Conservation (phyloP, 2,329 filamentous ascomycete genomes). For the Pseudopyrenochaeta lycopersici region DNA sequence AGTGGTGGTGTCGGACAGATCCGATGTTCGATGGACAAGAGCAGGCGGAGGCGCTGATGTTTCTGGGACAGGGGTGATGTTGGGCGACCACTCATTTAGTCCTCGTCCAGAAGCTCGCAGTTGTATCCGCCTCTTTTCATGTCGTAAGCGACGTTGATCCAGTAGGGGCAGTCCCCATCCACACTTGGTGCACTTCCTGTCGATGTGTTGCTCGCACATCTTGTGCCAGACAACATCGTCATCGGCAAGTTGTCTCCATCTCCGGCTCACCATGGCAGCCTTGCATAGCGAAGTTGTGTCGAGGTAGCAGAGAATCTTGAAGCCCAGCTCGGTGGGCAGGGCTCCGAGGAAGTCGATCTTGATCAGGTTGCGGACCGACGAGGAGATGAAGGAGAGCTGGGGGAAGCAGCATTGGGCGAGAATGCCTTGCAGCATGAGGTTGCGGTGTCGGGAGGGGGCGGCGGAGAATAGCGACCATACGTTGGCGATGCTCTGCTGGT, state of each 20-base stretch:
- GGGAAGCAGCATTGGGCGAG: constrained; percentile 97
- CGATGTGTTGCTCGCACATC: constrained; percentile 98
- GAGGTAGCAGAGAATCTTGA: constrained; percentile 91
- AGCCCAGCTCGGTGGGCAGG: constrained; percentile 87
- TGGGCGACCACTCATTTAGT: constrained; percentile 62
- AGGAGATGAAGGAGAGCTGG: constrained; percentile 90
- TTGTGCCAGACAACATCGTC: constrained; percentile 98
- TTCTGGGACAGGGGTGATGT: constrained; percentile 60
- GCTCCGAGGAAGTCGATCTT: constrained; percentile 96
- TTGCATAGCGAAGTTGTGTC: constrained; percentile 96
- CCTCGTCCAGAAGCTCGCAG: constrained; percentile 69
- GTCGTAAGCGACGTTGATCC: constrained; percentile 85
- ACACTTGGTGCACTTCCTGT: constrained; percentile 92
- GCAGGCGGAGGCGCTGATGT: constrained; percentile 11
- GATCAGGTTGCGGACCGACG: constrained; percentile 90
- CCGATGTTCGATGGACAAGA: constrained; percentile 19
- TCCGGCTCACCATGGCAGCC: constrained; percentile 88
- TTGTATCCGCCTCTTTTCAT: constrained; percentile 86
- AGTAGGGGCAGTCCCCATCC: constrained; percentile 92
- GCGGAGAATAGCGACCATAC: constrained; percentile 99
- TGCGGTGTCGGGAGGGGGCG: constrained; percentile 90
- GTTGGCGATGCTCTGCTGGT: constrained; percentile 95
- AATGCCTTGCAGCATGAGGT: constrained; percentile 95
- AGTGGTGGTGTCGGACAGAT: constrained; percentile 22
- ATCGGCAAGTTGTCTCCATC: constrained; percentile 90